Conservation (phyloP, 1,139 yeast genomes). For the Candida sojae region DNA sequence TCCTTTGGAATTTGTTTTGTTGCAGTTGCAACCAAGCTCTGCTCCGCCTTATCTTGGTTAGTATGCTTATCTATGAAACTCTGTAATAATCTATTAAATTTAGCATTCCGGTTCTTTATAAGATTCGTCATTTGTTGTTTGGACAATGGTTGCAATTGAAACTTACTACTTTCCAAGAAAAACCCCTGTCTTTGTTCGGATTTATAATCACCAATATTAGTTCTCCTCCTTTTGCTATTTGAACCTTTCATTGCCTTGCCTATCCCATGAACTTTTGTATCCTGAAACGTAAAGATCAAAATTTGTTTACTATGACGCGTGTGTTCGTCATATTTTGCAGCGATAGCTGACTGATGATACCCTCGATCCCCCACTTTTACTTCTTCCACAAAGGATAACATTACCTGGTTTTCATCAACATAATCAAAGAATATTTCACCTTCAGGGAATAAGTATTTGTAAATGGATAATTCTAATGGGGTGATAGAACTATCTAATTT, state of each 20-base stretch:
- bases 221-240: constrained; percentile 16
- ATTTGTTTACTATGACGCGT: constrained; percentile 43
- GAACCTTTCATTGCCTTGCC: constrained; percentile 29
- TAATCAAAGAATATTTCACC: constrained; percentile 69
- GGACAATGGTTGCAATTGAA: constrained; percentile 25
- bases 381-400: constrained; percentile 32
- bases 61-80: constrained; percentile 6
- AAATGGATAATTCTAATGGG: constrained; percentile 58
- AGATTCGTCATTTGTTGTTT: constrained; percentile 51
- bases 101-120: constrained; percentile 57
- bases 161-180: constrained; percentile 27
- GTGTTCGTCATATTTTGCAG: constrained; percentile 31
- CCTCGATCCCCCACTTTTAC: constrained; percentile 43
- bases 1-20: constrained; percentile 47
- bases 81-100: constrained; percentile 40
- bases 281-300: constrained; percentile 75
- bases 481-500: constrained; percentile 33
- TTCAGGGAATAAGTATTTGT: constrained; percentile 64
- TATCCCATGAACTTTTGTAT: constrained; percentile 53
- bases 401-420: constrained; percentile 65
- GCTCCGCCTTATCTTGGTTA: constrained; percentile 29
- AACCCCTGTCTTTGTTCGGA: constrained; percentile 18
- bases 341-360: constrained; percentile 37
- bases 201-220: constrained; percentile 9
- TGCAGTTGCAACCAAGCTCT: constrained; percentile 33